These are phyloP conservation scores for Pyronema omphalodes DNA, from an alignment of 495 filamentous ascomycete species.

Conservation along the genomic window DNA sequence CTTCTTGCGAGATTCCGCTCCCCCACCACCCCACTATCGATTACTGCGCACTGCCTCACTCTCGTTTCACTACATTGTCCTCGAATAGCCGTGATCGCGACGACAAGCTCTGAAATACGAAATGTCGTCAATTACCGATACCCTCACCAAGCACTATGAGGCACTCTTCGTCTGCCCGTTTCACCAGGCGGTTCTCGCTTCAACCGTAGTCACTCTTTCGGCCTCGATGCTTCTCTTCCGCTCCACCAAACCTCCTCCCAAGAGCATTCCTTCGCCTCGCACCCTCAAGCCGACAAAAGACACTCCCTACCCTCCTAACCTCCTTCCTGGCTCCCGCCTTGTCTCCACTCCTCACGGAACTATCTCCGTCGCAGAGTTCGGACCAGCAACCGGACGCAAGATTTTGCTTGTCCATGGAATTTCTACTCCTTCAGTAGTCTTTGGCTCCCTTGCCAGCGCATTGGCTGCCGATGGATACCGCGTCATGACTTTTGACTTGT, in stretches of 20 bases:
- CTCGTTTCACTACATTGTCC: too few species aligned
- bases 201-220: slow-evolving; percentile 29
- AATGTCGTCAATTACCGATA: slow-evolving; percentile 7
- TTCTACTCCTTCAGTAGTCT: slow-evolving; percentile 57
- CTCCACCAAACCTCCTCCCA: neutral
- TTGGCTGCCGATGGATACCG: slow-evolving; percentile 2
- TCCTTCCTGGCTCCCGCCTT: slow-evolving; percentile 55
- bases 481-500: slow-evolving; percentile 35
- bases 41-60: too few species aligned
- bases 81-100: too few species aligned
- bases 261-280: neutral
- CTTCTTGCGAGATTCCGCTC: too few species aligned
- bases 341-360: slow-evolving; percentile 62
- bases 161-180: slow-evolving; percentile 11
- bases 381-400: slow-evolving; percentile 59
- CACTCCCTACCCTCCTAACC: slow-evolving; percentile 52
- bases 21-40: too few species aligned
- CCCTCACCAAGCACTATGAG: slow-evolving; percentile 1
- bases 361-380: slow-evolving; percentile 76
- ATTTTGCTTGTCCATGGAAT: slow-evolving; percentile 76
- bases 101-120: neutral
- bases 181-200: slow-evolving; percentile 28
- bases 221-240: slow-evolving; percentile 29
- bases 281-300: neutral
- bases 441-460: neutral